These are phyloP conservation scores for Cafeteria roenbergensis DNA, from an alignment of 108 stramenopile species.

Conservation along the genomic window DNA sequence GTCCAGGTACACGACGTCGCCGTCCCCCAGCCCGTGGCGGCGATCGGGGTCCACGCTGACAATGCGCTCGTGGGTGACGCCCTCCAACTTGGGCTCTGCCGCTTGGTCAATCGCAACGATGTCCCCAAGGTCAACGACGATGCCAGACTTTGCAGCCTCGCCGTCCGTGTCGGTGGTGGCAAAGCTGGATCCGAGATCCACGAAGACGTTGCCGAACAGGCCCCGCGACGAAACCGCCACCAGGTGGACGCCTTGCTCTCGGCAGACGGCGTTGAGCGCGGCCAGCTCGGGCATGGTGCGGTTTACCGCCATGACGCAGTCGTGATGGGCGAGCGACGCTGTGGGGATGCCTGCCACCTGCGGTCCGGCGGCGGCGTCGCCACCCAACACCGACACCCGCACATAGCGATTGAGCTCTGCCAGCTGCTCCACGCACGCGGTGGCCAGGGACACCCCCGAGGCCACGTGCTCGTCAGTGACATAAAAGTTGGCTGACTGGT, in stretches of 20 bases:
- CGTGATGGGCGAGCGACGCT: too few species aligned
- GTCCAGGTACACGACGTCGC: constrained; percentile 77
- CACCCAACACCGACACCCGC: background rate
- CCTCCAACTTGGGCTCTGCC: constrained; percentile 1
- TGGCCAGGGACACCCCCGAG: constrained; percentile 14
- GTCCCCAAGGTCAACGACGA: constrained; percentile 63
- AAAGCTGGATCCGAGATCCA: constrained; percentile 78
- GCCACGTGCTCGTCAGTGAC: constrained; percentile 3
- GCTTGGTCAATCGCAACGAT: constrained; percentile 38
- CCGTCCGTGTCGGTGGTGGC: constrained; percentile 74
- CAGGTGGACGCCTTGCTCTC: too few species aligned
- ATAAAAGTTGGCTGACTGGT: constrained; percentile 6
- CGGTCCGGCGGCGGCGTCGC: constrained; percentile 38
- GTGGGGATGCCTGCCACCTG: too few species aligned
- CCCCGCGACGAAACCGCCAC: constrained; percentile 60
- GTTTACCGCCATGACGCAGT: too few species aligned
- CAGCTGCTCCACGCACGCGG: constrained; percentile 28
- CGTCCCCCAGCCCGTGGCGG: constrained; percentile 81
- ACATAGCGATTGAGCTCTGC: constrained; percentile 22
- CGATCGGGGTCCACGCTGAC: constrained; percentile 88
- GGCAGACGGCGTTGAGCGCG: too few species aligned
- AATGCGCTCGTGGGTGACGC: constrained; percentile 12
- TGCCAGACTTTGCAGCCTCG: constrained; percentile 65
- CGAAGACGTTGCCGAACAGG: constrained; percentile 76
- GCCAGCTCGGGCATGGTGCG: too few species aligned